These are phyloP conservation scores for Verticillium albo-atrum DNA, from an alignment of 2,329 filamentous ascomycete species.

Conservation along the genomic window DNA sequence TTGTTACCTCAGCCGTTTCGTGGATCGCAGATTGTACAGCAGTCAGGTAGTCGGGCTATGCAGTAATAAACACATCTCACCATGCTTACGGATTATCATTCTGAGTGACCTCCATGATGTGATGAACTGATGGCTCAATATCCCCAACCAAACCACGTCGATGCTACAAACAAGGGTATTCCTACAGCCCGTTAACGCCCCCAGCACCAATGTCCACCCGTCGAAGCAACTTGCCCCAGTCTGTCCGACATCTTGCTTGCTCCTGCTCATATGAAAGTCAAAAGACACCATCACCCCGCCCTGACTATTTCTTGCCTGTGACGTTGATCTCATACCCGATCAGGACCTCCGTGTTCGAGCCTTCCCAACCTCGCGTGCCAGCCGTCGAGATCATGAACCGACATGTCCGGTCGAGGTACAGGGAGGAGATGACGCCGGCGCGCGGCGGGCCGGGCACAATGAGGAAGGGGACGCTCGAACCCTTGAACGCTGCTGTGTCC, in stretches of 20 bases:
- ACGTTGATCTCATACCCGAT: constrained; percentile 84
- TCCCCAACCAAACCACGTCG: not conserved
- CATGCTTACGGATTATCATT: too few species aligned
- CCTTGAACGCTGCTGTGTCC: constrained; percentile 59
- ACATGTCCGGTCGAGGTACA: constrained; percentile 85
- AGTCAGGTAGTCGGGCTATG: too few species aligned
- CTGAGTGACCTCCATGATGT: too few species aligned
- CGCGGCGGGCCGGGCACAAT: constrained; percentile 84
- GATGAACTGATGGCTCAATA: not conserved
- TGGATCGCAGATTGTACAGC: too few species aligned
- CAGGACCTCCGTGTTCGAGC: constrained; percentile 80
- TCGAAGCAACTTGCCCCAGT: not conserved
- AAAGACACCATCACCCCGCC: not conserved
- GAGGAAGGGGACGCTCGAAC: constrained; percentile 86
- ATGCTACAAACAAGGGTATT: not conserved
- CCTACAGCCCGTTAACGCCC: not conserved
- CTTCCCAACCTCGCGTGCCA: constrained; percentile 94
- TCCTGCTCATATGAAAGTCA: not conserved
- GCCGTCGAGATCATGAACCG: constrained; percentile 88
- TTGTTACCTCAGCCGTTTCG: too few species aligned
- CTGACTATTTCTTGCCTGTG: constrained; percentile 8
- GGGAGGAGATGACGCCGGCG: constrained; percentile 79
- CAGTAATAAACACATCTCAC: too few species aligned
- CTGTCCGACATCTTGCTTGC: not conserved
- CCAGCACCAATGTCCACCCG: not conserved